Conservation (phyloP, 2,329 filamentous ascomycete species). For the Seiridium unicorne region DNA sequence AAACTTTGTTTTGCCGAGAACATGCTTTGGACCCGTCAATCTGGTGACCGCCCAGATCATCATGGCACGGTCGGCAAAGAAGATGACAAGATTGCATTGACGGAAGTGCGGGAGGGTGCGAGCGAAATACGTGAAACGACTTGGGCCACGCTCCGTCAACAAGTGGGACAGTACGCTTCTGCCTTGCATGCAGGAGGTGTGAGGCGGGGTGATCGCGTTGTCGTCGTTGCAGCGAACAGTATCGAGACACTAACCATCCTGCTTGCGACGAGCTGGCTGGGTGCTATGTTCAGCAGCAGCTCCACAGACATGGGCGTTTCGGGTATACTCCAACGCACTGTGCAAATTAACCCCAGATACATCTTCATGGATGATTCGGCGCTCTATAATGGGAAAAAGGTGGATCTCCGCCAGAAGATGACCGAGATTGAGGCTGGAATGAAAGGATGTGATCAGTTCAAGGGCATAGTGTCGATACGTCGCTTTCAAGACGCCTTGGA, state of each 20-base stretch:
- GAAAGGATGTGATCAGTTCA: constrained; percentile 57
- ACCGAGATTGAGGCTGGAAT: constrained; percentile 62
- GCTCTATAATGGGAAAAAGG: constrained; percentile 74
- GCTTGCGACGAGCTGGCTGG: constrained; percentile 67
- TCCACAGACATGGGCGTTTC: constrained; percentile 83
- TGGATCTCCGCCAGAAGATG: constrained; percentile 75
- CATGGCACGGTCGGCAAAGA: constrained; percentile 63
- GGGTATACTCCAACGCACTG: constrained; percentile 70
- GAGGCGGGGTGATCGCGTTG: constrained; percentile 69
- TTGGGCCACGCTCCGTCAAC: constrained; percentile 63
- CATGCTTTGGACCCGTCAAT: constrained; percentile 59
- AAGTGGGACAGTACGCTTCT: constrained; percentile 58
- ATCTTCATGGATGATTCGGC: constrained; percentile 83
- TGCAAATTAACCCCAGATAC: constrained; percentile 74
- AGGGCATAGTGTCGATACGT: constrained; percentile 63
- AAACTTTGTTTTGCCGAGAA: constrained; percentile 80
- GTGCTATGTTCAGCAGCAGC: constrained; percentile 72
- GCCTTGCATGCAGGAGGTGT: constrained; percentile 69
- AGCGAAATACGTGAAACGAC: constrained; percentile 55
- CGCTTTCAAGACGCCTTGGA: constrained; percentile 63
- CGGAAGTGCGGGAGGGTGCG: constrained; percentile 69
- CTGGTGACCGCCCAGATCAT: constrained; percentile 37
- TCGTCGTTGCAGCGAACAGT: constrained; percentile 73
- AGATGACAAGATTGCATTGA: constrained; percentile 67
- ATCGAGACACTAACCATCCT: constrained; percentile 72